A percentile compares a stretch with the other conserved stretches of the same genome.
Evolutionary conservation across 768 basidiomycete species (phyloP).

Genomic region (Pholiota conissans): DNA sequence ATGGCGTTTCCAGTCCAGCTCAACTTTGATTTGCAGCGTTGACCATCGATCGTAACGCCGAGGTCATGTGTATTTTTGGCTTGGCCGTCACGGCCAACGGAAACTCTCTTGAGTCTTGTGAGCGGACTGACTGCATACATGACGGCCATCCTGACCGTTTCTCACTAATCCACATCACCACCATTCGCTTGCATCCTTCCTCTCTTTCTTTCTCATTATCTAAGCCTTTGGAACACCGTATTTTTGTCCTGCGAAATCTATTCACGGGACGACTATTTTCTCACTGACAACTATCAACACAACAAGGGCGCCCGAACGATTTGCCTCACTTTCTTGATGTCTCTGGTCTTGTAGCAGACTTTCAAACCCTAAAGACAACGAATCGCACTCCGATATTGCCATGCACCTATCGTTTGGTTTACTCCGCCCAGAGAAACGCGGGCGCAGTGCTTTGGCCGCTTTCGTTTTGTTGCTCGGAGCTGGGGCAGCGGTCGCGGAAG

Average conservation of each 20-base stretch:
- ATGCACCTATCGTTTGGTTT: background rate
- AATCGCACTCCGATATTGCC: background rate
- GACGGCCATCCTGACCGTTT: background rate
- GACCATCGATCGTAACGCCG: too few relatives aligned
- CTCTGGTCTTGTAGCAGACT: background rate
- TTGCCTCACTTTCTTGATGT: too few relatives aligned
- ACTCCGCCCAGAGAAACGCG: background rate
- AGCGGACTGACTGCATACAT: background rate
- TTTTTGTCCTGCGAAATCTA: background rate
- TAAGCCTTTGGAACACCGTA: background rate
- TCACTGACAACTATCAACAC: background rate
- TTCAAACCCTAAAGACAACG: background rate
- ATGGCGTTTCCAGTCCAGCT: background rate
- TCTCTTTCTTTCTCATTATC: background rate
- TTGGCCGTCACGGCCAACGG: too few relatives aligned
- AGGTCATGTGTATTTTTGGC: background rate
- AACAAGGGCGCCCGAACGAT: background rate
- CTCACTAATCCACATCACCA: background rate
- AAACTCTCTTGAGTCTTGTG: background rate
- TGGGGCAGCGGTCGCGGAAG: conserved; percentile 4
- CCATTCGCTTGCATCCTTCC: background rate
- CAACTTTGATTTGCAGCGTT: background rate
- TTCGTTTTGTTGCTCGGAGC: conserved; percentile 12
- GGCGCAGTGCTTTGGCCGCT: background rate
- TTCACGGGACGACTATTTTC: background rate